Evolutionary conservation across 805 yeast species (phyloP), one percentile per base, ranked within the genome.

Genomic region (Yamadazyma tumulicola): DNA sequence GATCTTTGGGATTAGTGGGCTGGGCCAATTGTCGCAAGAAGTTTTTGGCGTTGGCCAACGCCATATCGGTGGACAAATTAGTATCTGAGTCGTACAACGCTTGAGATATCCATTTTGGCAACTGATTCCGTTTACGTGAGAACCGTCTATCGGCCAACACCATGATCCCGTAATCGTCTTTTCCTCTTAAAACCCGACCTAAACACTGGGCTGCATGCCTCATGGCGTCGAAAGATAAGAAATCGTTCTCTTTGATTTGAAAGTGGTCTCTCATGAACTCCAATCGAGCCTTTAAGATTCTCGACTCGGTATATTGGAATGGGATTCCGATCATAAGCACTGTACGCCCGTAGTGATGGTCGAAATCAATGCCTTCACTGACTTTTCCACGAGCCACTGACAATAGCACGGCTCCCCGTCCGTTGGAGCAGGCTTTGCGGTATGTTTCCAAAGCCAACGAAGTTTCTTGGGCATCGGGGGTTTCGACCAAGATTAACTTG

Each of bases 341-440:
- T 0, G 97, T 87, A 52, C 99, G 77, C 10, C 98, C 99, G 57
- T 85, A 93, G 46, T 93, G 98, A 57, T 93, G 96, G 55, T 93
- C 97, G 65, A 93, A 93, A 87, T 93, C 99, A 48, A 93, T 93
- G 42, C 99, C 99, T 61, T 93, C 99, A 1, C 95, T 85, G 1
- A 93, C 98, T 55, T 93, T 93, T 6, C 99, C 99, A 73, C 99
- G 88, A 10, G 99, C 99, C 41, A 93, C 99, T 22, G 96, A 87
- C 26, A 93, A 72, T 51, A 93, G 72, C 2, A 94, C 91, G 0
- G 99, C 99, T 4, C 99, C 99, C 45, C 98, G 71, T 4, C 99
- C 99, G 59, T 93, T 93, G 1, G 91, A 81, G 52, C 99, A 93
- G 0, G 99, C 99, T 20, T 88, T 85, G 51, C 98, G 69, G 57